Conservation (phyloP, 1,139 yeast genomes). For the Yamadazyma triangularis region DNA sequence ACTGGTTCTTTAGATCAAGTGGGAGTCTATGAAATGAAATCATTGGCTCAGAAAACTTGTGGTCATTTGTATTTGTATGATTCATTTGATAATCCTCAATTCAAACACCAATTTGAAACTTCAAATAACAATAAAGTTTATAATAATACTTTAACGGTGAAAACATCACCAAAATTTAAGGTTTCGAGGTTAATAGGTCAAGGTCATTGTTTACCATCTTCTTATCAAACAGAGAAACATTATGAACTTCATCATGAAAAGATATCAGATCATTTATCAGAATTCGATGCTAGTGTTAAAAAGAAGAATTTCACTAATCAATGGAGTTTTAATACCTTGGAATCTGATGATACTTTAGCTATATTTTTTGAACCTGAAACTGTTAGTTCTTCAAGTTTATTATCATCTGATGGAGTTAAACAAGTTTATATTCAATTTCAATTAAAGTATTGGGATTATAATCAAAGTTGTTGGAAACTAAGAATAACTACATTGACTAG, state of each 20-base stretch:
- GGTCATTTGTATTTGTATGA: slow-evolving; percentile 26
- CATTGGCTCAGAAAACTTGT: slow-evolving; percentile 23
- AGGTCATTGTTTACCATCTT: slow-evolving; percentile 32
- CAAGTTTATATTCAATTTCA: slow-evolving; percentile 30
- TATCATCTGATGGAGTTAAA: slow-evolving; percentile 14
- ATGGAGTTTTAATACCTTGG: slow-evolving; percentile 27
- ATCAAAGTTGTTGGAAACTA: slow-evolving; percentile 17
- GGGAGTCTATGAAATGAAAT: slow-evolving; percentile 38
- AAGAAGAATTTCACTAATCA: slow-evolving; percentile 32
- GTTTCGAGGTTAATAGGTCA: slow-evolving; percentile 24
- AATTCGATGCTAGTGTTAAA: slow-evolving; percentile 27
- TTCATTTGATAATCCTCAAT: slow-evolving; percentile 20
- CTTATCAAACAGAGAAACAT: slow-evolving; percentile 22
- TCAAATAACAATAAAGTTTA: background rate
- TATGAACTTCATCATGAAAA: slow-evolving; percentile 22
- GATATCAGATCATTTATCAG: slow-evolving; percentile 30
- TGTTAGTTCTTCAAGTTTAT: slow-evolving; percentile 17
- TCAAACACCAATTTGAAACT: slow-evolving; percentile 9
- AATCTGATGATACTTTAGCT: slow-evolving; percentile 20
- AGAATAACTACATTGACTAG: slow-evolving; percentile 25
- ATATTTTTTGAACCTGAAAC: slow-evolving; percentile 32
- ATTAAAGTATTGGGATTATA: slow-evolving; percentile 24
- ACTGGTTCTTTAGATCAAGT: slow-evolving; percentile 38
- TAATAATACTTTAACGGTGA: slow-evolving; percentile 22
- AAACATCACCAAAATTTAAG: slow-evolving; percentile 29